phyloP scores from a whole-genome alignment of 2,329 filamentous ascomycete species.

The Plenodomus tracheiphilus region DNA sequence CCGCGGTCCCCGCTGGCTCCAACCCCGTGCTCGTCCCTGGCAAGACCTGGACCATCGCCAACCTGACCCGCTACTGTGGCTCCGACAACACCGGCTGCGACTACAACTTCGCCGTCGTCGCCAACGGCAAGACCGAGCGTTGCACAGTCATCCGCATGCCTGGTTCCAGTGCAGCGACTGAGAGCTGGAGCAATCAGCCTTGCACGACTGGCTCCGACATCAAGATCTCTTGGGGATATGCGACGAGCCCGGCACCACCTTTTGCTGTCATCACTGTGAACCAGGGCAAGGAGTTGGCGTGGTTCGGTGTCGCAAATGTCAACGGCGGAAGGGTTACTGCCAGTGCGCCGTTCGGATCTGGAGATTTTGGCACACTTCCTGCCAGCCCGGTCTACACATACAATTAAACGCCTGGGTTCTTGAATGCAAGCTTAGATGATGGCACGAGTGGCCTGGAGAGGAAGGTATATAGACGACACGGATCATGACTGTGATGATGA shows the following conservation, averaged over 20 bases:
- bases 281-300: slow-evolving; percentile 14
- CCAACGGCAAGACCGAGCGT: slow-evolving; percentile 13
- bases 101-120: slow-evolving; percentile 18
- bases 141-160: slow-evolving; percentile 19
- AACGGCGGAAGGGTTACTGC: slow-evolving; percentile 15
- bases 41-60: slow-evolving; percentile 16
- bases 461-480: too few relatives aligned
- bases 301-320: slow-evolving; percentile 18
- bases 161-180: slow-evolving; percentile 13
- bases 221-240: slow-evolving; percentile 18
- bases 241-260: slow-evolving; percentile 10
- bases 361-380: slow-evolving; percentile 9
- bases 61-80: slow-evolving; percentile 15
- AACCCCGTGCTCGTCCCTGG: slow-evolving; percentile 9
- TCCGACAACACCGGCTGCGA: slow-evolving; percentile 19
- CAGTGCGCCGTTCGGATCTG: slow-evolving; percentile 16
- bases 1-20: slow-evolving; percentile 3
- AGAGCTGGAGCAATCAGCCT: slow-evolving; percentile 16
- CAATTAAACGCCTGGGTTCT: slow-evolving; percentile 5
- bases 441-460: too few relatives aligned
- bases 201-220: slow-evolving; percentile 10
- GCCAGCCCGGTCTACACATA: slow-evolving; percentile 11
- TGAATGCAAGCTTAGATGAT: too few relatives aligned
- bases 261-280: slow-evolving; percentile 16
- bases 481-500: too few relatives aligned